Percentiles rank a stretch among this genome's conserved stretches.
These are phyloP conservation scores for Aquilaria sinensis DNA, from an alignment of 345 rosid species.

Conservation along the genomic window DNA sequence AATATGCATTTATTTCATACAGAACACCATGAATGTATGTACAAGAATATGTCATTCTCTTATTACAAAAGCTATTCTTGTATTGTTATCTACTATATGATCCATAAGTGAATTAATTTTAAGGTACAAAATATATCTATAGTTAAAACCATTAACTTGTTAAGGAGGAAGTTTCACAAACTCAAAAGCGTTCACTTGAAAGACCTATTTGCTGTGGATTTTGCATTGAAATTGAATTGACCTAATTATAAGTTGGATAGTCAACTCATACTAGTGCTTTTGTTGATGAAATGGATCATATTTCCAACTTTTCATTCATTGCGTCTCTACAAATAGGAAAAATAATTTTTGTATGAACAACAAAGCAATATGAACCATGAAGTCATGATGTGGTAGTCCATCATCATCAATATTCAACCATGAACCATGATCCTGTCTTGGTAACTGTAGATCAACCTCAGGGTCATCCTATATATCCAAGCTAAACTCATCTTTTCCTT, in stretches of 20 bases:
- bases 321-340: too few species aligned
- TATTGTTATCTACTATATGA: constrained; percentile 36
- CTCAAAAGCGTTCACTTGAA: constrained; percentile 39
- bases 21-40: constrained; percentile 34
- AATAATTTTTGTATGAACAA: constrained; percentile 44
- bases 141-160: constrained; percentile 50
- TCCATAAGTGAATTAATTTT: constrained; percentile 44
- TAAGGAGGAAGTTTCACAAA: constrained; percentile 36
- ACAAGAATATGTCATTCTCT: constrained; percentile 59
- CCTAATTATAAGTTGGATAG: constrained; percentile 48
- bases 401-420: constrained; percentile 98
- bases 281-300: constrained; percentile 39
- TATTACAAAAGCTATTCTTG: constrained; percentile 49
- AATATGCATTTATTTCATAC: neutral
- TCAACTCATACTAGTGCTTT: constrained; percentile 46
- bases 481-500: constrained; percentile 44
- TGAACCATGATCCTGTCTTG: constrained; percentile 78
- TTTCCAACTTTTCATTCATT: neutral
- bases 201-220: constrained; percentile 34
- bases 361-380: constrained; percentile 28
- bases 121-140: constrained; percentile 51
- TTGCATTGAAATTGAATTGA: constrained; percentile 71
- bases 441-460: constrained; percentile 61
- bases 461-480: constrained; percentile 63
- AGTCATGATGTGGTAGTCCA: constrained; percentile 79